phyloP scores from a whole-genome alignment of 164 flowering plant genomes.

The Magnolia sinica region DNA sequence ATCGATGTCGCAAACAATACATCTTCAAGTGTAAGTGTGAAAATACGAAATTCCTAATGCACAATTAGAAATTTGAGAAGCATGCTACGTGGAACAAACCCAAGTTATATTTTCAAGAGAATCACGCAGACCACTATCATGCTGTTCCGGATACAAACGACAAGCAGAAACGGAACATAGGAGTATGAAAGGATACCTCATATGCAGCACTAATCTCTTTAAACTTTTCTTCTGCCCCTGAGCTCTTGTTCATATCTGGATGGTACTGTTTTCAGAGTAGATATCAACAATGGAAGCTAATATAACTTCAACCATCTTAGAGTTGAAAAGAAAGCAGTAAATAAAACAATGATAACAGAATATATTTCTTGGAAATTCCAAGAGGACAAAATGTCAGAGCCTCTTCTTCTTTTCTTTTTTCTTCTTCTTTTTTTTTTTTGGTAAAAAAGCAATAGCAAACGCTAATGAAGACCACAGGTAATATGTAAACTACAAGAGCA shows the following conservation, averaged over 20 bases:
- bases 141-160: background rate
- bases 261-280: constrained; percentile 58
- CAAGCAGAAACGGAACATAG: background rate
- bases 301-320: background rate
- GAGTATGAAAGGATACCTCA: constrained; percentile 53
- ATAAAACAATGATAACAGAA: background rate
- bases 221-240: constrained; percentile 91
- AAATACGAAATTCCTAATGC: background rate
- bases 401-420: too few relatives aligned
- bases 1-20: too few relatives aligned
- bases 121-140: background rate
- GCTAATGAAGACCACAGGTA: too few relatives aligned
- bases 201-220: constrained; percentile 97
- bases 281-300: background rate
- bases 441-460: too few relatives aligned
- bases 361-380: too few relatives aligned
- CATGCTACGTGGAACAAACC: background rate
- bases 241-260: constrained; percentile 87
- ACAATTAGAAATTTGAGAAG: background rate
- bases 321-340: background rate
- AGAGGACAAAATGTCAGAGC: too few relatives aligned
- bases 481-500: too few relatives aligned
- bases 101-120: background rate
- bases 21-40: too few relatives aligned
- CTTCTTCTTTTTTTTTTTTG: too few relatives aligned